Evolutionary conservation across 1,284 basidiomycete species (phyloP).

Genomic region (Laetiporus sulphureus): DNA sequence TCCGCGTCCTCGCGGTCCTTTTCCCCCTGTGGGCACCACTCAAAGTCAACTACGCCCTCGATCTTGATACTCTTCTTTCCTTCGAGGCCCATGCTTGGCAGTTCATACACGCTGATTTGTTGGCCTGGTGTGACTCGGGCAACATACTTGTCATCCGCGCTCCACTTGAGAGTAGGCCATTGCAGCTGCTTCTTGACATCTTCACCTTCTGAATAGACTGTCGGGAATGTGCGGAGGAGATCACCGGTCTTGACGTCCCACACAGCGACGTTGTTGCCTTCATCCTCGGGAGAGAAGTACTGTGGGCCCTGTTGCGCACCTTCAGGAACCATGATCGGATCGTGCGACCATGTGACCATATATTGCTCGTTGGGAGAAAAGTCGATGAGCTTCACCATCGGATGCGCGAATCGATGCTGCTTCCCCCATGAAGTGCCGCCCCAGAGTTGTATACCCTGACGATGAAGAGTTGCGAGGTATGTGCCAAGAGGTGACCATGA

Average conservation of each 20-base stretch:
- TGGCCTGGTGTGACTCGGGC: constrained; percentile 85
- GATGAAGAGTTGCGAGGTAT: constrained; percentile 89
- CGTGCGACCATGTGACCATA: constrained; percentile 97
- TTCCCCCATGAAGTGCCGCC: constrained; percentile 87
- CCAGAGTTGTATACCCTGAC: constrained; percentile 95
- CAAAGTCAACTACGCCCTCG: constrained; percentile 97
- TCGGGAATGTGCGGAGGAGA: constrained; percentile 90
- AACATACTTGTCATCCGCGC: constrained; percentile 93
- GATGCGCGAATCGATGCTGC: constrained; percentile 90
- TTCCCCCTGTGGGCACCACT: constrained; percentile 96
- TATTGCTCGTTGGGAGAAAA: constrained; percentile 98
- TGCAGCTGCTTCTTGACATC: constrained; percentile 74
- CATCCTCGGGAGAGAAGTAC: constrained; percentile 89
- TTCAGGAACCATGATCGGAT: constrained; percentile 86
- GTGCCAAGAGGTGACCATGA: constrained; percentile 98
- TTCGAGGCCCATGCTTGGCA: constrained; percentile 90
- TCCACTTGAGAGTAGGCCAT: constrained; percentile 99
- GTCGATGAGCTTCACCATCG: constrained; percentile 92
- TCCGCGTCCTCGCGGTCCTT: constrained; percentile 76
- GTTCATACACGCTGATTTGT: constrained; percentile 95
- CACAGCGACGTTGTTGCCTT: constrained; percentile 95
- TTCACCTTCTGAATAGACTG: constrained; percentile 49
- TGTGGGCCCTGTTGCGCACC: constrained; percentile 78
- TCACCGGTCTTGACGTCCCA: constrained; percentile 97
- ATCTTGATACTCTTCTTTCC: constrained; percentile 99